These are phyloP conservation scores for Luvunga scandens DNA, from an alignment of 345 rosid genomes.

Conservation along the genomic window DNA sequence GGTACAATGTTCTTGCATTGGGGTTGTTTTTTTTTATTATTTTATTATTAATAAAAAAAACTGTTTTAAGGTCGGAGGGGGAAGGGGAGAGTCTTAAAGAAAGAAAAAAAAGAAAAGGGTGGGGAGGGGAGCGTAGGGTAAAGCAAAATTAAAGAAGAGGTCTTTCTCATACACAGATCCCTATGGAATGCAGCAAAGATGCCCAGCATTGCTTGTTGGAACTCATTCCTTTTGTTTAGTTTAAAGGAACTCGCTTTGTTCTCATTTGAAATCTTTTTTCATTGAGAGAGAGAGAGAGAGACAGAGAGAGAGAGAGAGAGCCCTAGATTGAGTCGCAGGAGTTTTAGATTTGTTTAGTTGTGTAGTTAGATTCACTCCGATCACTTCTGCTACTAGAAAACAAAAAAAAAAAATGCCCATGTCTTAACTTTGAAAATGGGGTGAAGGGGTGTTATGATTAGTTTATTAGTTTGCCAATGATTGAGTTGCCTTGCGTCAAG, in stretches of 20 bases:
- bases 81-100: neutral
- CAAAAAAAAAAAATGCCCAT: slow-evolving; percentile 8
- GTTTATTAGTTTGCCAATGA: slow-evolving; percentile 57
- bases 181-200: slow-evolving; percentile 72
- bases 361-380: slow-evolving; percentile 38
- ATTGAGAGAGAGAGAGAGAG: slow-evolving; percentile 10
- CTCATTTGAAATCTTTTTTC: slow-evolving; percentile 42
- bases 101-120: neutral
- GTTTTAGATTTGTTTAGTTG: slow-evolving; percentile 31
- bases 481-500: slow-evolving; percentile 43
- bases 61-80: neutral
- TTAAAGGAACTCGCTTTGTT: slow-evolving; percentile 62
- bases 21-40: neutral
- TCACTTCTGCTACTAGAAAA: slow-evolving; percentile 27
- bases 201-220: slow-evolving; percentile 60
- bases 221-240: slow-evolving; percentile 67
- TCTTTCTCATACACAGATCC: slow-evolving; percentile 98
- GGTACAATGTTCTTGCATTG: neutral
- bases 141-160: slow-evolving; percentile 50
- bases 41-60: neutral
- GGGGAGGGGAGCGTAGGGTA: slow-evolving; percentile 30
- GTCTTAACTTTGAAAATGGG: slow-evolving; percentile 12
- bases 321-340: slow-evolving; percentile 42
- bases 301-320: slow-evolving; percentile 8
- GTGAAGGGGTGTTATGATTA: slow-evolving; percentile 26